These are phyloP conservation scores for Phaeophleospora eucalypticola DNA, from an alignment of 2,329 filamentous ascomycete species.

Conservation along the genomic window DNA sequence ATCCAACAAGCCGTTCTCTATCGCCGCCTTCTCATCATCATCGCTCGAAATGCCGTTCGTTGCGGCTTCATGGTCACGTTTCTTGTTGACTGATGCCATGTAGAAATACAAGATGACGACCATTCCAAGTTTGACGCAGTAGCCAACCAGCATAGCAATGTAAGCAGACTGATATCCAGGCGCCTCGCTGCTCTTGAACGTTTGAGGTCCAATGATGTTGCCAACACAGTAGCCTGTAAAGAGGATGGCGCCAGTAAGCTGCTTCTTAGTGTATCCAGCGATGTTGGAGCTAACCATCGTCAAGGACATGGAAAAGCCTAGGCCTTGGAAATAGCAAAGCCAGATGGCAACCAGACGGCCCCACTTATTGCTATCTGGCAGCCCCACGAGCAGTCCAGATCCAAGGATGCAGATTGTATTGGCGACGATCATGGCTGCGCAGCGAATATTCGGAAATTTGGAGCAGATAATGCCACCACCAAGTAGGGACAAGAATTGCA, in stretches of 20 bases:
- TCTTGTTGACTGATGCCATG: slow-evolving; percentile 54
- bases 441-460: slow-evolving; percentile 50
- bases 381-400: slow-evolving; percentile 49
- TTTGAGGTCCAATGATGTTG: slow-evolving; percentile 52
- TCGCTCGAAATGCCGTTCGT: slow-evolving; percentile 29
- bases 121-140: slow-evolving; percentile 49
- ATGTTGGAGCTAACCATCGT: slow-evolving; percentile 53
- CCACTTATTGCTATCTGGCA: slow-evolving; percentile 52
- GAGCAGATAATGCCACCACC: slow-evolving; percentile 51
- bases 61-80: slow-evolving; percentile 47
- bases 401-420: slow-evolving; percentile 55
- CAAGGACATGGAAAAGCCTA: slow-evolving; percentile 52
- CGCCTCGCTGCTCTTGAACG: slow-evolving; percentile 47
- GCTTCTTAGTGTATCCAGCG: slow-evolving; percentile 54
- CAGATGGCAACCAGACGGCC: slow-evolving; percentile 55
- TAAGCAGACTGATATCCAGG: slow-evolving; percentile 50
- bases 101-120: slow-evolving; percentile 52
- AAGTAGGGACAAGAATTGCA: slow-evolving; percentile 54
- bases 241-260: slow-evolving; percentile 48
- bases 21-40: slow-evolving; percentile 48
- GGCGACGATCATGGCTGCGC: slow-evolving; percentile 54
- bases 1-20: slow-evolving; percentile 55
- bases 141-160: slow-evolving; percentile 55
- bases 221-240: slow-evolving; percentile 53
- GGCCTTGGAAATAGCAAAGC: slow-evolving; percentile 53